Evolutionary conservation across 345 rosid species (phyloP).

Genomic region (Aquilaria yunnanensis): DNA sequence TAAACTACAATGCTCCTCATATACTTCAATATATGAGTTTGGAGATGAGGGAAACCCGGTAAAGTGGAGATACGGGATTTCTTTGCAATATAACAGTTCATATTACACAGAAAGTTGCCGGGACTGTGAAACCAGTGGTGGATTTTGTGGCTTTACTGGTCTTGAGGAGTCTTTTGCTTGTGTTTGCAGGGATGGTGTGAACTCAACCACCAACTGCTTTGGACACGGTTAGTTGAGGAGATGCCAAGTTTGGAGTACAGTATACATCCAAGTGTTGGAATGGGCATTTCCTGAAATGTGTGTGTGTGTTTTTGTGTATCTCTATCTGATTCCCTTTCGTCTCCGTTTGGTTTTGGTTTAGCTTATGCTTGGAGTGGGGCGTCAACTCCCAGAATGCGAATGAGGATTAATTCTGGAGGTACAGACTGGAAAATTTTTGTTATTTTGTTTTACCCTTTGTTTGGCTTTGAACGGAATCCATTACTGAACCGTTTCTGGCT

Average conservation of each 20-base stretch:
- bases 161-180: conserved; percentile 61
- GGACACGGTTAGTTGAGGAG: conserved; percentile 39
- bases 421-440: background rate
- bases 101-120: conserved; percentile 30
- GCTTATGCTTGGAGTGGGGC: conserved; percentile 50
- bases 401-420: conserved; percentile 35
- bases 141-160: conserved; percentile 55
- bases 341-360: conserved; percentile 11
- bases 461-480: too few species aligned
- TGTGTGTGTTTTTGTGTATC: background rate
- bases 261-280: conserved; percentile 1
- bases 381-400: conserved; percentile 34
- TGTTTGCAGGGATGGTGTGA: conserved; percentile 43
- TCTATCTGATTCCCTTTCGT: background rate
- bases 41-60: conserved; percentile 57
- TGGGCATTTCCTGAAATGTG: background rate
- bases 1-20: conserved; percentile 59
- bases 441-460: too few species aligned
- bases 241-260: background rate
- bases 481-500: too few species aligned
- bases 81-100: conserved; percentile 45
- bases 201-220: conserved; percentile 44
- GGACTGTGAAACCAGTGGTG: conserved; percentile 60
- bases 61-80: conserved; percentile 57
- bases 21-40: conserved; percentile 43